Evolutionary conservation across 1,284 basidiomycete species (phyloP).

Genomic region (Leccinum laetum): DNA sequence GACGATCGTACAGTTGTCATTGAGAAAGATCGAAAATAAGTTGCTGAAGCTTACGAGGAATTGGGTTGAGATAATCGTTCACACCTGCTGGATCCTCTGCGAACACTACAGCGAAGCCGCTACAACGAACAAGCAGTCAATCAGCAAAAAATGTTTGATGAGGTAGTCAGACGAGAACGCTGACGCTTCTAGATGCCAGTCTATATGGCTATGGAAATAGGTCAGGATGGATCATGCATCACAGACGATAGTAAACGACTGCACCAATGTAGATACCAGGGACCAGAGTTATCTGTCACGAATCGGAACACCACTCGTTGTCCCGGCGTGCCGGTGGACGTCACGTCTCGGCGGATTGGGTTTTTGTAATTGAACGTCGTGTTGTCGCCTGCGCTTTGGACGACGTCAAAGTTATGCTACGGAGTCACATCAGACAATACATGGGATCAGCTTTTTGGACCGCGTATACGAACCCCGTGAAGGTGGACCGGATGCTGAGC

Average conservation of each 20-base stretch:
- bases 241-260: neutral
- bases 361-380: neutral
- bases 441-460: neutral
- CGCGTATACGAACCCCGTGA: neutral
- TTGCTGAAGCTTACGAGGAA: slow-evolving; percentile 14
- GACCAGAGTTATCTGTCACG: neutral
- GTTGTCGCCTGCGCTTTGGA: neutral
- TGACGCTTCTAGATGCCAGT: slow-evolving; percentile 45
- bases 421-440: neutral
- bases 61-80: slow-evolving; percentile 9
- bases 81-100: slow-evolving; percentile 34
- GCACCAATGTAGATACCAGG: slow-evolving; percentile 39
- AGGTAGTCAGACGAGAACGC: slow-evolving; percentile 1
- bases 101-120: slow-evolving; percentile 41
- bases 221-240: neutral
- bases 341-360: neutral
- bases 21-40: neutral
- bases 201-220: slow-evolving; percentile 37
- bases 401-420: neutral
- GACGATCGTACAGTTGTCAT: neutral
- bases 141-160: neutral
- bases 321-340: neutral
- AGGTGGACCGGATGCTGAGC: neutral
- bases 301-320: neutral
- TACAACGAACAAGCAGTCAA: slow-evolving; percentile 8